Base-by-base conservation (phyloP, 805 yeast genomes). In the Blastobotrys robertii region DNA sequence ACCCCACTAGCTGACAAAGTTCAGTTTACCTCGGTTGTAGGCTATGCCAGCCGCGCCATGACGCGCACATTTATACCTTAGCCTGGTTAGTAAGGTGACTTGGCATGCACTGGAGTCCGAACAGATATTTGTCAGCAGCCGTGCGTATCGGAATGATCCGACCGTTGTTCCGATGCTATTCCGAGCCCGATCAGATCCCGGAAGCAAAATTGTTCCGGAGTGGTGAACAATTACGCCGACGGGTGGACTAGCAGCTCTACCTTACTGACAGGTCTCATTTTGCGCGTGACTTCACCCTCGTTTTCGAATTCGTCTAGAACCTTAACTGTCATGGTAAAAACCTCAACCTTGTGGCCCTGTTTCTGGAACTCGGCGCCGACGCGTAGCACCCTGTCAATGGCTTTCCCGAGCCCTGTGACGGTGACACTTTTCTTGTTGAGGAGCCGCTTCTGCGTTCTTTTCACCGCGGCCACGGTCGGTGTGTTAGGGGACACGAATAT, bases 351-450 rank as follows among this genome's bases (percentile, higher is more conserved):
- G 54, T 72, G 65, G 7, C 72, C 69, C 34, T 69, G 63, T 11
- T 63, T 64, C 51, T 74, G 73, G 55, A 79, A 81, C 53, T 77
- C 72, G 22, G 76, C 57, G 0, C 76, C 94, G 1, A 87, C 48
- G 10, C 78, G 66, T n/a, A 82, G 47, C 0, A 80, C 76, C 52
- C 74, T 80, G 39, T 72, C 77, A 8, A 82, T 75, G 8, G 88
- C 73, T 44, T 68, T 70, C 1, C 95, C 95, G 81, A 84, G 78
- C 0, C 94, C 96, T 43, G 74, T 61, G 2, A 87, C 70, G 0
- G 71, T 66, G 6, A 85, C 68, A 54, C n/a, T 66, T 74, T 22
- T 64, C 54, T 0, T 65, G 64, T 13, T 59, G 62, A n/a, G 65
- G 63, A 85, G 57, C 41, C 69, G 64, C 54, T 76, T 77, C 34